Conservation (phyloP, 2,329 filamentous ascomycete species). For the Aspergillus tamarii region DNA sequence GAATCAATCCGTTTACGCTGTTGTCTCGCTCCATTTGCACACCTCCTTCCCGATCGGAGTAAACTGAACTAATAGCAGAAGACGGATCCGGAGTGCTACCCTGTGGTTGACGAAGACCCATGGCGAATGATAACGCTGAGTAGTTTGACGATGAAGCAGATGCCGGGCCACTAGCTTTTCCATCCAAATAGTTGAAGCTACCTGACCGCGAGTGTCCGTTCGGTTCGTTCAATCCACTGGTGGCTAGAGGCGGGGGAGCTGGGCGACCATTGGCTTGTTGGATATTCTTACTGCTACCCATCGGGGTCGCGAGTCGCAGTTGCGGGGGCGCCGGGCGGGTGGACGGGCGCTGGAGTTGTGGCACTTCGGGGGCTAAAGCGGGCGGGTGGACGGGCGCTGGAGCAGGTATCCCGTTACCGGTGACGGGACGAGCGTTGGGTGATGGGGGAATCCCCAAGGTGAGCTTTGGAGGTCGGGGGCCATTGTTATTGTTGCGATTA, state of each 20-base stretch:
- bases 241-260: conserved; percentile 62
- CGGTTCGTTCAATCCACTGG: conserved; percentile 77
- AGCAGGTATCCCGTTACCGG: conserved; percentile 48
- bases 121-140: conserved; percentile 80
- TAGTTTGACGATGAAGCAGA: conserved; percentile 87
- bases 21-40: conserved; percentile 79
- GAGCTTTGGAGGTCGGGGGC: conserved; percentile 71
- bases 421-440: conserved; percentile 76
- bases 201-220: conserved; percentile 81
- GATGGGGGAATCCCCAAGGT: conserved; percentile 90
- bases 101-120: conserved; percentile 65
- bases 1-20: conserved; percentile 75
- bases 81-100: conserved; percentile 76
- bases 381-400: conserved; percentile 30
- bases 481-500: conserved; percentile 61
- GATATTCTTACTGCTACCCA: conserved; percentile 71
- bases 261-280: conserved; percentile 66
- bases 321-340: conserved; percentile 71
- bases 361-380: conserved; percentile 27
- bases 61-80: conserved; percentile 83
- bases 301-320: conserved; percentile 83
- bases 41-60: conserved; percentile 77
- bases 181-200: conserved; percentile 78
- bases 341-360: conserved; percentile 38
- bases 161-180: conserved; percentile 76